A percentile compares a stretch with the other conserved stretches of the same genome.
These are phyloP conservation scores for Posidonia oceanica DNA, from an alignment of 116 monocot species.

Conservation along the genomic window DNA sequence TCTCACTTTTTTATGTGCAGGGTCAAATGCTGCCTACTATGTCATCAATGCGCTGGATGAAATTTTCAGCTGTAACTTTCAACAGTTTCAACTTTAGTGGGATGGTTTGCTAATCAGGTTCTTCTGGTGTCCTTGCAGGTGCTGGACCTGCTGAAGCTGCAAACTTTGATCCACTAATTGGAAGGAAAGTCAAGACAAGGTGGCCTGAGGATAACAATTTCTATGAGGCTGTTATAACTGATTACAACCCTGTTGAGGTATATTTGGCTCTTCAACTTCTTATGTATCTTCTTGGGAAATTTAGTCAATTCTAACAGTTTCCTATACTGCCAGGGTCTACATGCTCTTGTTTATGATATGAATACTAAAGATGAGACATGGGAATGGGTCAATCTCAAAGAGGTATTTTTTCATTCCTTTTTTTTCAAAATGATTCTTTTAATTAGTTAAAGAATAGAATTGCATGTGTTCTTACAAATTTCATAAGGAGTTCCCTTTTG, in stretches of 20 bases:
- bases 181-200: constrained; percentile 68
- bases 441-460: too few species aligned
- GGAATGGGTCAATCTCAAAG: constrained; percentile 95
- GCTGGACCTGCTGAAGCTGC: constrained; percentile 20
- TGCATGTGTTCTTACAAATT: too few species aligned
- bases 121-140: constrained; percentile 1
- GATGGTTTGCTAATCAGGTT: not conserved
- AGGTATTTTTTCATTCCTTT: constrained; percentile 23
- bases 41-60: constrained; percentile 8
- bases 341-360: constrained; percentile 94
- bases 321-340: constrained; percentile 36
- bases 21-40: constrained; percentile 25
- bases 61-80: constrained; percentile 9
- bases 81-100: constrained; percentile 17
- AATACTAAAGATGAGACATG: constrained; percentile 66
- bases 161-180: constrained; percentile 40
- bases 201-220: constrained; percentile 94
- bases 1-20: constrained; percentile 6
- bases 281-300: not conserved
- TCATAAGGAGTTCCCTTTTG: too few species aligned
- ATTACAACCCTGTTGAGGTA: constrained; percentile 63
- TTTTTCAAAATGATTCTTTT: not conserved
- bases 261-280: not conserved
- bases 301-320: not conserved
- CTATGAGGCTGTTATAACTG: constrained; percentile 86